Evolutionary conservation across 768 basidiomycete species (phyloP), one percentile per base, ranked within the genome.

Genomic region (Tulasnella sp.): DNA sequence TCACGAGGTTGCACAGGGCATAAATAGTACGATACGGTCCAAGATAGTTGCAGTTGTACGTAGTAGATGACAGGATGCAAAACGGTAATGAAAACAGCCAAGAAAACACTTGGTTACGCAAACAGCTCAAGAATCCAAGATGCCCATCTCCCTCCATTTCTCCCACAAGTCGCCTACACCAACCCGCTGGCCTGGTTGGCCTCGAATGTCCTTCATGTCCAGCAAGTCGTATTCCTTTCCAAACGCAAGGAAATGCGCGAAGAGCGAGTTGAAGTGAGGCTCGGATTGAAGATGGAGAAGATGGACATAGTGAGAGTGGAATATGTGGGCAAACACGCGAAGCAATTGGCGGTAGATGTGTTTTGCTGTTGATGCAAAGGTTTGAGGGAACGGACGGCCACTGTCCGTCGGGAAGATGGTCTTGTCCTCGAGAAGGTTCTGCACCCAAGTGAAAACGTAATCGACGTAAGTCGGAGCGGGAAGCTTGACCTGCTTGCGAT

Each of bases 381-480:
- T 89, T 57, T 89, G 90, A 72, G 94, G 91, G 85, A 98, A 98
- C 61, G 93, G 89, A 74, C 93, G 93, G 94, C 96, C 94, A n/a
- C 93, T 91, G 84, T 98, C 97, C 13, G 96, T 95, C 6, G 96
- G 97, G 87, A 98, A 98, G 76, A 92, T 90, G 81, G 90, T 91
- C 82, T 98, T 96, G 86, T 99, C 96, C 81, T 98, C 94, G 42
- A 98, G 87, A 37, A 97, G 88, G 83, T 93, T 96, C 84, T 99
- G 97, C 37, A 98, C 90, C 87, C 95, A 96, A 5, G 96, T 95
- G 92, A 98, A 95, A 82, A 98, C 97, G 80, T 94, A 97, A 86
- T 98, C 97, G 82, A 98, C 95, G 84, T 98, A 98, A 0, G 94
- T 96, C 7, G 97, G 95, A 18, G 97, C 97, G 0, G 97, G 91